Conservation (phyloP, 108 stramenopile genomes). For the Epithemia pelagica region DNA sequence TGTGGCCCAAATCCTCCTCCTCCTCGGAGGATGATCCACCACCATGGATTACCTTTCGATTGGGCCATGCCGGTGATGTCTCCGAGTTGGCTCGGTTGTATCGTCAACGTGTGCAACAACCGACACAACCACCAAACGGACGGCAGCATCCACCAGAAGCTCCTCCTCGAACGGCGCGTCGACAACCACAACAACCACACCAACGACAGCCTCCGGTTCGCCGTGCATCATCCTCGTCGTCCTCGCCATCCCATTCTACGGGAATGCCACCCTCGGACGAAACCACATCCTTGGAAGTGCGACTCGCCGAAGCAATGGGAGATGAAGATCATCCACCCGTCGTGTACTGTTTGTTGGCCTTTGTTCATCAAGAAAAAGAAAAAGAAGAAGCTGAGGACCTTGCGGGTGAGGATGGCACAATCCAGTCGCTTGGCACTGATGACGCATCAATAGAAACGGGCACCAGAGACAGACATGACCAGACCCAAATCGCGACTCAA, state of each 20-base stretch:
- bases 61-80: conserved; percentile 15
- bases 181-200: too few species aligned
- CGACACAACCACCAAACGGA: not conserved
- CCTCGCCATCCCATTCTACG: too few species aligned
- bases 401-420: too few species aligned
- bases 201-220: too few species aligned
- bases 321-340: conserved; percentile 13
- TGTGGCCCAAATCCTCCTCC: not conserved
- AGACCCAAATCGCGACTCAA: not conserved
- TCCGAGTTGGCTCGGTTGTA: conserved; percentile 6
- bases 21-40: not conserved
- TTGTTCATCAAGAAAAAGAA: not conserved
- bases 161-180: too few species aligned
- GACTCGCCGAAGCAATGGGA: conserved; percentile 10
- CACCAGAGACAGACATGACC: not conserved
- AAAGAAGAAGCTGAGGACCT: not conserved
- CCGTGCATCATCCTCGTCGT: too few species aligned
- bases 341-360: conserved; percentile 5
- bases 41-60: conserved; percentile 11
- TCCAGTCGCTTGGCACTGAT: too few species aligned
- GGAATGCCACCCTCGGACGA: conserved; percentile 4
- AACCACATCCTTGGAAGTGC: conserved; percentile 2
- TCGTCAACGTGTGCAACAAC: not conserved
- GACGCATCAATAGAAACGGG: not conserved
- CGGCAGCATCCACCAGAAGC: too few species aligned